A percentile compares a stretch with the other conserved stretches of the same genome.
These are phyloP conservation scores for Colletotrichum spinosum DNA, from an alignment of 2,329 filamentous ascomycete genomes.

Conservation along the genomic window DNA sequence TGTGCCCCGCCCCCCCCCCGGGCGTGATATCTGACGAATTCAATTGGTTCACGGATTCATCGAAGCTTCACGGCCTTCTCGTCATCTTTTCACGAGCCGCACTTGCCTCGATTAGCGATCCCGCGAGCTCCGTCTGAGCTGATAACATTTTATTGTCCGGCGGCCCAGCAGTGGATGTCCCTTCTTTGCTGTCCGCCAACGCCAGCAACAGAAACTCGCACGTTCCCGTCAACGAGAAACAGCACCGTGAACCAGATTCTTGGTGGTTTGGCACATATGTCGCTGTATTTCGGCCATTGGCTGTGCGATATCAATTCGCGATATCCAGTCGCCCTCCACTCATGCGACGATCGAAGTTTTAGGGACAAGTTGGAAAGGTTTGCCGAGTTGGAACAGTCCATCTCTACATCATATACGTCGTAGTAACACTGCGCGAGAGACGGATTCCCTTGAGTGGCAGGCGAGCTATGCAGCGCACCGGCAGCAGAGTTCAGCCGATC, in stretches of 20 bases:
- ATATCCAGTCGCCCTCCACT: slow-evolving; percentile 29
- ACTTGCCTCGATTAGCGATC: neutral
- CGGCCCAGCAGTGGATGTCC: too few relatives aligned
- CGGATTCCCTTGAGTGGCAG: too few relatives aligned
- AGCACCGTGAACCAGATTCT: too few relatives aligned
- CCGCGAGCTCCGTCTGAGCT: neutral
- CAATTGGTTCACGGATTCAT: neutral
- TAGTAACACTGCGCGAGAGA: too few relatives aligned
- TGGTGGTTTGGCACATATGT: slow-evolving; percentile 13
- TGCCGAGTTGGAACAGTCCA: slow-evolving; percentile 4
- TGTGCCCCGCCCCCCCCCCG: too few relatives aligned
- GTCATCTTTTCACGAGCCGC: neutral
- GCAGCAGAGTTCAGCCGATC: slow-evolving; percentile 25
- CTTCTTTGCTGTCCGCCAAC: too few relatives aligned
- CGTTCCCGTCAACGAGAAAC: too few relatives aligned
- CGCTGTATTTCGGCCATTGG: slow-evolving; percentile 31
- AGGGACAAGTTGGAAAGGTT: slow-evolving; percentile 20
- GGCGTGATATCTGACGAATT: slow-evolving; percentile 6
- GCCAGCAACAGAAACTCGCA: too few relatives aligned
- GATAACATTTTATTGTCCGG: too few relatives aligned
- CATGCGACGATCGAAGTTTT: slow-evolving; percentile 34
- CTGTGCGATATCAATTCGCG: slow-evolving; percentile 23
- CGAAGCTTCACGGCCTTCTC: neutral
- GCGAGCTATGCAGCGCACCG: neutral
- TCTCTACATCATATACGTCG: neutral